Conservation (phyloP, 768 basidiomycete genomes). For the Tulasnella sp. region DNA sequence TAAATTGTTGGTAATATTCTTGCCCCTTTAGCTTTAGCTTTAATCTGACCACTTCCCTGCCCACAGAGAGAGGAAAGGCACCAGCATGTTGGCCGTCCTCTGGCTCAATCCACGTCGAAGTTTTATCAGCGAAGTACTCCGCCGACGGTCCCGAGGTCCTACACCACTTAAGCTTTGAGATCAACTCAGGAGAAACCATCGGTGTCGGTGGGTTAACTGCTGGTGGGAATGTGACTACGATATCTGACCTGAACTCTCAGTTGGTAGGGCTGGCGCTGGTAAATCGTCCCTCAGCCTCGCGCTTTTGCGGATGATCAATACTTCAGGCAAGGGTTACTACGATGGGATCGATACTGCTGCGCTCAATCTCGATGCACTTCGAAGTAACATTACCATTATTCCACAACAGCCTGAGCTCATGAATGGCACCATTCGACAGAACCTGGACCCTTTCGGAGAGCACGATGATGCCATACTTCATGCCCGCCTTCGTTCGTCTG, state of each 20-base stretch:
- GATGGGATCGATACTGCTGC: slow-evolving; percentile 40
- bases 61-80: slow-evolving; percentile 34
- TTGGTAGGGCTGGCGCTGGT: slow-evolving; percentile 50
- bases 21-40: slow-evolving; percentile 40
- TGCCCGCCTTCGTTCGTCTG: slow-evolving; percentile 38
- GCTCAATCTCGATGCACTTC: slow-evolving; percentile 44
- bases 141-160: slow-evolving; percentile 48
- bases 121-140: slow-evolving; percentile 41
- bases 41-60: slow-evolving; percentile 16
- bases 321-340: slow-evolving; percentile 42
- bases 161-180: slow-evolving; percentile 45
- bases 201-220: slow-evolving; percentile 48
- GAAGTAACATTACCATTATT: slow-evolving; percentile 51
- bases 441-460: slow-evolving; percentile 48
- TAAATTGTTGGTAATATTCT: slow-evolving; percentile 30
- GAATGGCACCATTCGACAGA: slow-evolving; percentile 44
- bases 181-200: slow-evolving; percentile 46
- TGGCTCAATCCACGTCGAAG: slow-evolving; percentile 40
- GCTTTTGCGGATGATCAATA: slow-evolving; percentile 45
- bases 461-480: slow-evolving; percentile 44
- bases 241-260: slow-evolving; percentile 21
- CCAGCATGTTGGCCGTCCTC: slow-evolving; percentile 56
- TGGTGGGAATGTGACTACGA: not conserved
- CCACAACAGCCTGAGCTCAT: slow-evolving; percentile 46
- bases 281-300: slow-evolving; percentile 43